Percentiles rank a stretch among this genome's conserved stretches.
These are phyloP conservation scores for Aureobasidium mangrovei DNA, from an alignment of 2,329 filamentous ascomycete species.

Conservation along the genomic window DNA sequence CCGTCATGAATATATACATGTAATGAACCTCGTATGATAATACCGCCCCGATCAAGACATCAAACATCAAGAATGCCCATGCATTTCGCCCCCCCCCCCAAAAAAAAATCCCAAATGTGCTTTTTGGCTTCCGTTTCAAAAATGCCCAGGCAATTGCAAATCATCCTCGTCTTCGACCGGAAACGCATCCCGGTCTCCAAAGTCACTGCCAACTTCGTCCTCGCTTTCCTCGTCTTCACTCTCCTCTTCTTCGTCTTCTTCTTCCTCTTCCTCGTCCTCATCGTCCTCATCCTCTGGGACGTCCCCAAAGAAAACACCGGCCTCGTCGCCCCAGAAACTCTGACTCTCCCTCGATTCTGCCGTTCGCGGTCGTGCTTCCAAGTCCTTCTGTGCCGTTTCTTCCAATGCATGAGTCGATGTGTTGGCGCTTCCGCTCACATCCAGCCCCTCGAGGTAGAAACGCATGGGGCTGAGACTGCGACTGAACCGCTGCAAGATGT, in stretches of 20 bases:
- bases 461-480: conserved; percentile 38
- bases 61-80: too few species aligned
- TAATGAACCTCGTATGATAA: not conserved
- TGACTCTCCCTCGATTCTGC: conserved; percentile 6
- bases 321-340: conserved; percentile 16
- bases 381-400: not conserved
- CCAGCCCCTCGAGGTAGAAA: conserved; percentile 31
- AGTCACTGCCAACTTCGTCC: conserved; percentile 11
- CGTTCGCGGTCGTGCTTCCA: not conserved
- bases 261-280: conserved; percentile 10
- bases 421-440: not conserved
- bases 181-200: conserved; percentile 29
- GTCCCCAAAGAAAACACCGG: conserved; percentile 3
- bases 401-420: not conserved
- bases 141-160: conserved; percentile 16
- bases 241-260: conserved; percentile 13
- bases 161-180: conserved; percentile 27
- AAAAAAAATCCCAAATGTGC: not conserved
- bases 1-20: not conserved
- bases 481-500: conserved; percentile 38
- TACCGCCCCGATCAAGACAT: not conserved
- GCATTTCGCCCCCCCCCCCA: too few species aligned
- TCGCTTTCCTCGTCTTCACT: conserved; percentile 12
- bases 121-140: not conserved
- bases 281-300: conserved; percentile 10